These are phyloP conservation scores for Aleurites moluccanus DNA, from an alignment of 441 rosid species.

Conservation along the genomic window DNA sequence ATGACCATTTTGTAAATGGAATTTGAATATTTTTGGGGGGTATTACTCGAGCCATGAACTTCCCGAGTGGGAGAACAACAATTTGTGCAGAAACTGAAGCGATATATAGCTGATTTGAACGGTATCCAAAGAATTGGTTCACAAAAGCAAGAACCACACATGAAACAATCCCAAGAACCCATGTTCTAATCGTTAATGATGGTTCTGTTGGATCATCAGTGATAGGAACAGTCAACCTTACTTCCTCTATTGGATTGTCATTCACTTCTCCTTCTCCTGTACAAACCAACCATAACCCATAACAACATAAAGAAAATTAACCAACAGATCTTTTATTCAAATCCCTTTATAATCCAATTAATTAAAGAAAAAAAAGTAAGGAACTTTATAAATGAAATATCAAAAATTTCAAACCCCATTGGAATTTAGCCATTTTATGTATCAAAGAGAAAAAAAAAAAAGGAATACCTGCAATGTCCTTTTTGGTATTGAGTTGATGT, in stretches of 20 bases:
- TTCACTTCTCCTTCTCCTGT: constrained; percentile 45
- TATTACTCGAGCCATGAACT: constrained; percentile 69
- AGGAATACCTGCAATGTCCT: neutral
- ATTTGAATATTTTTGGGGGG: constrained; percentile 37
- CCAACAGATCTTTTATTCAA: no score
- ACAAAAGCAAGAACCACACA: constrained; percentile 57
- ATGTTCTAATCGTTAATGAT: constrained; percentile 66
- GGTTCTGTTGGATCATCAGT: constrained; percentile 64
- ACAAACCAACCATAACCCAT: neutral
- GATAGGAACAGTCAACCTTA: constrained; percentile 72
- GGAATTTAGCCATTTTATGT: no score
- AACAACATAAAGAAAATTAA: no score
- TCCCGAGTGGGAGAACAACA: constrained; percentile 63
- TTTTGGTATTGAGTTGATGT: neutral
- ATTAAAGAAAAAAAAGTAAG: no score
- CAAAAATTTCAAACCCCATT: no score
- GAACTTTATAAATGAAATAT: no score
- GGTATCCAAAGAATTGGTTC: constrained; percentile 66
- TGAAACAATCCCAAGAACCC: constrained; percentile 59
- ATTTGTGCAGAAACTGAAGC: constrained; percentile 62
- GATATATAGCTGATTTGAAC: constrained; percentile 53
- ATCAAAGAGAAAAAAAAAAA: neutral
- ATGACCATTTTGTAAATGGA: constrained; percentile 53
- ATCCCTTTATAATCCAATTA: no score
- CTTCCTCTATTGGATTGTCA: constrained; percentile 80